These are phyloP conservation scores for Angomonas ambiguus DNA, from an alignment of 208 protist genomes.

Conservation along the genomic window DNA sequence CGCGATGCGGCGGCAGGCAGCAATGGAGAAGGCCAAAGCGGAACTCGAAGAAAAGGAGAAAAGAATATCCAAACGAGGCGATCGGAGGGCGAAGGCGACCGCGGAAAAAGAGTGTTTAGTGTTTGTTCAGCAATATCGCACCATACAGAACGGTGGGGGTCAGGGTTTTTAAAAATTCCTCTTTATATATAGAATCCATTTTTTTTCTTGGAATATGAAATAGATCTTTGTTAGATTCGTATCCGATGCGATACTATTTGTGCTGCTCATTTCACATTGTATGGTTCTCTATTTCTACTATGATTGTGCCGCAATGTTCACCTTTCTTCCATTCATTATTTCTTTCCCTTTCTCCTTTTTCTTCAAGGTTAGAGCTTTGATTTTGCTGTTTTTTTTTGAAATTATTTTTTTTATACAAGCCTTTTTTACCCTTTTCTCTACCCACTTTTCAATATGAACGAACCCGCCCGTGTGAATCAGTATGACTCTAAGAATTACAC, in stretches of 20 bases:
- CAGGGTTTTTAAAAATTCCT: too few species aligned
- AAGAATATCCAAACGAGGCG: background rate
- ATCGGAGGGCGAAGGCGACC: background rate
- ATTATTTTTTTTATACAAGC: background rate
- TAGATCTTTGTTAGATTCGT: too few species aligned
- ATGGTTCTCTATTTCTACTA: too few species aligned
- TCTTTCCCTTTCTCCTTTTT: background rate
- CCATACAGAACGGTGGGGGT: too few species aligned
- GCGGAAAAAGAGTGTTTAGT: slow-evolving; percentile 5
- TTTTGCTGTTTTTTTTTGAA: background rate
- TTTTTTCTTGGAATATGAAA: too few species aligned
- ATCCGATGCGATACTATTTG: too few species aligned
- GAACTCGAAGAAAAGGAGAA: too few species aligned
- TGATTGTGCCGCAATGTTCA: background rate
- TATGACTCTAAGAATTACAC: slow-evolving; percentile 73
- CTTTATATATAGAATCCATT: background rate
- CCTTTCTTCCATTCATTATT: background rate
- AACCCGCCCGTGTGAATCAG: slow-evolving; percentile 52
- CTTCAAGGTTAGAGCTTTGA: background rate
- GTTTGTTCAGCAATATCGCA: too few species aligned
- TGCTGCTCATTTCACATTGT: too few species aligned
- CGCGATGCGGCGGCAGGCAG: background rate
- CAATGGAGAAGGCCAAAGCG: background rate
- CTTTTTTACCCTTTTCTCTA: background rate
- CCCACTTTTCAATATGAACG: slow-evolving; percentile 19